Evolutionary conservation across 768 basidiomycete genomes (phyloP).

Genomic region (Calocera viscosa): DNA sequence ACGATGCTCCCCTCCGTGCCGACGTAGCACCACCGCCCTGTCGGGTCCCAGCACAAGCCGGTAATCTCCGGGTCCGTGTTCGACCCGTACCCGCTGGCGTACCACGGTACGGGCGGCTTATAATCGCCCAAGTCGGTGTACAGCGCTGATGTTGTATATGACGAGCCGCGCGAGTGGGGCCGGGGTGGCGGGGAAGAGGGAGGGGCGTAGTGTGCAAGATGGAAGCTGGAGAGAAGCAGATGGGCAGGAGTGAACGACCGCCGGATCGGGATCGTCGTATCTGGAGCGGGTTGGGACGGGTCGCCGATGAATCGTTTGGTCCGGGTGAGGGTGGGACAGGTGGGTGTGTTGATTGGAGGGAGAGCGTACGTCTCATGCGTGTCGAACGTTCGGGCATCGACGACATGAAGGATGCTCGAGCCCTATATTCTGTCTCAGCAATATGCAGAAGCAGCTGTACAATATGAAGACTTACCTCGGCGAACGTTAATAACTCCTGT

Average conservation of each 20-base stretch:
- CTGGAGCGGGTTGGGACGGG: conserved; percentile 6
- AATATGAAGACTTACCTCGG: conserved; percentile 49
- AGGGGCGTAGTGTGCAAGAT: background rate
- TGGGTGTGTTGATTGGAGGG: conserved; percentile 12
- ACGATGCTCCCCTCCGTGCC: conserved; percentile 53
- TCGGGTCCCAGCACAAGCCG: conserved; percentile 62
- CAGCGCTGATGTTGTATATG: background rate
- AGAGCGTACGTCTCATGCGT: conserved; percentile 24
- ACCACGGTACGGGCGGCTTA: conserved; percentile 5
- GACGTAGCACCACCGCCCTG: conserved; percentile 53
- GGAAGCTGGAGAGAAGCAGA: background rate
- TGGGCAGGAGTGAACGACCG: background rate
- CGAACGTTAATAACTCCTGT: conserved; percentile 75
- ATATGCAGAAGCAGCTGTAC: background rate
- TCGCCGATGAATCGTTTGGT: background rate
- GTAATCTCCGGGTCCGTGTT: conserved; percentile 34
- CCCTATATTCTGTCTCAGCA: conserved; percentile 39
- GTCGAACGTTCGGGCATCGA: conserved; percentile 80
- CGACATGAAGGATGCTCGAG: conserved; percentile 63
- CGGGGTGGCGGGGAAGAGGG: background rate
- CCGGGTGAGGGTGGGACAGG: background rate
- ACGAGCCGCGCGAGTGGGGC: background rate
- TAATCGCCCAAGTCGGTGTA: background rate
- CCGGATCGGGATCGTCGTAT: background rate
- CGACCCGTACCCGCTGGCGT: conserved; percentile 17